Conservation (phyloP, 208 protist species). For the Acanthamoeba castellanii region DNA sequence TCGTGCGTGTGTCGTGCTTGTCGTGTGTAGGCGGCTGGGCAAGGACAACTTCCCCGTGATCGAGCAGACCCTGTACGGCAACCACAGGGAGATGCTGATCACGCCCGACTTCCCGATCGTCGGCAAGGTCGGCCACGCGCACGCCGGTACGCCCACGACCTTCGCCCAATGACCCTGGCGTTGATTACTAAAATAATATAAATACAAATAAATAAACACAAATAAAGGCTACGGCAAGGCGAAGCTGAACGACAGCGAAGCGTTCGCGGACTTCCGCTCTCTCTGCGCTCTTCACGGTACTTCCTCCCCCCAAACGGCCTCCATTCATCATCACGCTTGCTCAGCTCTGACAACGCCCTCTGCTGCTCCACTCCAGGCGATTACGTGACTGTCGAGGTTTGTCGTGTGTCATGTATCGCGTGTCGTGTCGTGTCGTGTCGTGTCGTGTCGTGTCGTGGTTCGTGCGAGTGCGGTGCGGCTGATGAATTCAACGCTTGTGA, state of each 20-base stretch:
- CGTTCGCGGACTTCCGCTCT: slow-evolving; percentile 24
- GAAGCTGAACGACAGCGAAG: slow-evolving; percentile 49
- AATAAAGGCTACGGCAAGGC: slow-evolving; percentile 78
- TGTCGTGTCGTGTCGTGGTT: neutral
- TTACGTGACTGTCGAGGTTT: slow-evolving; percentile 48
- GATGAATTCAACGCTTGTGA: neutral
- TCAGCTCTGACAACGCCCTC: neutral
- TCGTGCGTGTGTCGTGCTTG: neutral
- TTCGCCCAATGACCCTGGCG: neutral
- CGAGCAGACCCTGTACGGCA: slow-evolving; percentile 67
- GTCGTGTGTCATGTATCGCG: neutral
- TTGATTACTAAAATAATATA: no score
- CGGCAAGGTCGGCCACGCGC: slow-evolving; percentile 65
- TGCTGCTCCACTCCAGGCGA: neutral
- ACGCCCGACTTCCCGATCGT: slow-evolving; percentile 74
- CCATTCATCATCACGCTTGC: neutral
- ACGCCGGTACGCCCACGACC: neutral
- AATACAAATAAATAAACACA: neutral
- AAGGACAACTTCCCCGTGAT: slow-evolving; percentile 79
- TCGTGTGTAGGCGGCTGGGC: neutral
- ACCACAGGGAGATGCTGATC: slow-evolving; percentile 66
- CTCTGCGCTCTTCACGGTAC: slow-evolving; percentile 61
- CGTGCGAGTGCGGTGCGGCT: neutral
- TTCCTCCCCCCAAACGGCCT: neutral
- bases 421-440: neutral